Base-by-base conservation (phyloP, 305 asterid genomes). In the Fraxinus floribunda region DNA sequence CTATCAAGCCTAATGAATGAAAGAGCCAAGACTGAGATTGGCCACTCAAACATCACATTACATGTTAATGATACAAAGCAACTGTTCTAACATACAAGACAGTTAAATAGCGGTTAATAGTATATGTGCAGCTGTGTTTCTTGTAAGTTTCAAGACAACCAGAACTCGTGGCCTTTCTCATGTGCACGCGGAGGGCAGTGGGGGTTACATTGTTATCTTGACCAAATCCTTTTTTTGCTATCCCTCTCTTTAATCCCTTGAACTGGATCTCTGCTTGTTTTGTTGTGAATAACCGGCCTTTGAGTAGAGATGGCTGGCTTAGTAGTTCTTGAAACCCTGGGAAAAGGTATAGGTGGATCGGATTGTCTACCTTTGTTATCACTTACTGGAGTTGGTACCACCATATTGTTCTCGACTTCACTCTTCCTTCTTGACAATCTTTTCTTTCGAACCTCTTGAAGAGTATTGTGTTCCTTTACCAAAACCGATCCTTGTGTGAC, bases 171-270 rank as follows among this genome's bases (percentile, higher is more conserved):
- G 66, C 66, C 26, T n/a, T 3, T 60, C 29, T 60, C 15, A 0
- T 36, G 64, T 13, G 22, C 15, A 52, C 75, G 35, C 35, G 1
- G 52, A 80, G 8, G 29, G 20, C 30, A 84, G 39, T 18, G 35
- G 22, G 55, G 77, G 44, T 55, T 35, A 81, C 49, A 30, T 76
- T 75, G 70, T 86, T 84, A 91, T 84, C 97, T 91, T 38, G 91
- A 80, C 94, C 97, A 92, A 88, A 89, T 83, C 85, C 97, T 90
- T 87, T 92, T 92, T 89, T 92, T 91, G 87, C 86, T 79, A 3
- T 91, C 94, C 83, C 90, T 89, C 79, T 92, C 94, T 41, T 91
- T 92, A 83, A 89, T 80, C 81, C 82, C 94, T 60, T 55, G 90
- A 20, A 86, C 88, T 0, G 93, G 85, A 78, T 91, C 92, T 77